Base-by-base conservation (phyloP, 75 land plant species). In the Cunninghamia lanceolata region DNA sequence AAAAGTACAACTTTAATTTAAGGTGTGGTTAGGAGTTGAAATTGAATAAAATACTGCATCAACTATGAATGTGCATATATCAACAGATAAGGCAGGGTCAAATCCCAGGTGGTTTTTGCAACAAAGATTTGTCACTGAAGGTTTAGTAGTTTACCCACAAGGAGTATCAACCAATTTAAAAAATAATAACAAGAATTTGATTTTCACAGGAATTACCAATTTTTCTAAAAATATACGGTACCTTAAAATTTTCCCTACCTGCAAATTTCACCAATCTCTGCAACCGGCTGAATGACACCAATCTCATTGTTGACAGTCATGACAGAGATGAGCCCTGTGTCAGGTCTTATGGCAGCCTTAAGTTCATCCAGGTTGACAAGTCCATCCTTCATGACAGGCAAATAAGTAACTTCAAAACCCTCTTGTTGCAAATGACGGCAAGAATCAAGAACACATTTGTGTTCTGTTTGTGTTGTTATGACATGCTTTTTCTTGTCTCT, bases 261-360 rank as follows among this genome's bases (percentile, higher is more conserved):
- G 85, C 99, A 96, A 36, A 98, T 90, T 34, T 84, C 70, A 0
- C 99, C 99, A 53, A 98, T 98, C 73, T 96, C 96, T 85, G 90
- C 97, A 82, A 98, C 59, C 0, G 99, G 99, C 86, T 96, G 99
- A 73, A 98, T 89, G n/a, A 98, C 99, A 2, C 99, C 99, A 82
- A 98, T 98, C 91, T 98, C 99, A 80, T 98, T 98, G 86, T 98
- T 95, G 9, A 98, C 99, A 34, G 95, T 92, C 99, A 98, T 96
- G 71, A 98, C 88, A 8, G 99, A 96, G 34, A 98, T 90, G 13
- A 98, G 83, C 2, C 96, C 99, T 0, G 99, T 98, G 82, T 96
- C 99, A 39, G 99, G 99, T 43, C 97, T 82, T 79, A 98, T 92
- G 19, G 95, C 90, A 16, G 89, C 91, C 46, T 87, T 56, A 13